A percentile compares a stretch with the other conserved stretches of the same genome.
Evolutionary conservation across 2,329 filamentous ascomycete genomes (phyloP).

Genomic region (Periconia sp.): DNA sequence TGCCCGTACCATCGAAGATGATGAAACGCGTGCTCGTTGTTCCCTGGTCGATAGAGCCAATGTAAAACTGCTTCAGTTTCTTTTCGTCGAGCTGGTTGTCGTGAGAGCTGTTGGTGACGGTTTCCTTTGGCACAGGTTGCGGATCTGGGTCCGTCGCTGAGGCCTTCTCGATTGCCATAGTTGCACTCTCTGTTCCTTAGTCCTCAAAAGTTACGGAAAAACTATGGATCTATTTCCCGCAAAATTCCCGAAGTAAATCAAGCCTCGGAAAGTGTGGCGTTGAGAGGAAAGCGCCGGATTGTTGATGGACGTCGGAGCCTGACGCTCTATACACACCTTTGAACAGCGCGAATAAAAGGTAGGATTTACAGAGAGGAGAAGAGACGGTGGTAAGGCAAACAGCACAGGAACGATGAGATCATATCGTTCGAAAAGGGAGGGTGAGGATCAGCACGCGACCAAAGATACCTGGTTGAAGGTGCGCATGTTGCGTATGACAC

Average conservation of each 20-base stretch:
- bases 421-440: not conserved
- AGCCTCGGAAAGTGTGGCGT: not conserved
- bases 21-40: constrained; percentile 90
- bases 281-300: too few relatives aligned
- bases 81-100: constrained; percentile 36
- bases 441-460: too few relatives aligned
- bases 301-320: too few relatives aligned
- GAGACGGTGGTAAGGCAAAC: constrained; percentile 1
- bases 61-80: constrained; percentile 65
- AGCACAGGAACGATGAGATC: not conserved
- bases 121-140: constrained; percentile 42
- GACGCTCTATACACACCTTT: too few relatives aligned
- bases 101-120: constrained; percentile 19
- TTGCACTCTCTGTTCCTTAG: not conserved
- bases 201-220: constrained; percentile 9
- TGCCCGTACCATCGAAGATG: constrained; percentile 82
- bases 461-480: not conserved
- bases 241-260: constrained; percentile 4
- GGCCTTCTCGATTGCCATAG: constrained; percentile 37
- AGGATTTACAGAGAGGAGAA: constrained; percentile 2
- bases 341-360: too few relatives aligned
- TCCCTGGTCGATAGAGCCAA: constrained; percentile 89
- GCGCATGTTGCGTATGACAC: not conserved
- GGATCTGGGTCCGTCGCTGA: constrained; percentile 32
- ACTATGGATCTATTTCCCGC: constrained; percentile 2